Evolutionary conservation across 1,284 basidiomycete genomes (phyloP), one percentile per base, ranked within the genome.

Genomic region (Somion occarium): DNA sequence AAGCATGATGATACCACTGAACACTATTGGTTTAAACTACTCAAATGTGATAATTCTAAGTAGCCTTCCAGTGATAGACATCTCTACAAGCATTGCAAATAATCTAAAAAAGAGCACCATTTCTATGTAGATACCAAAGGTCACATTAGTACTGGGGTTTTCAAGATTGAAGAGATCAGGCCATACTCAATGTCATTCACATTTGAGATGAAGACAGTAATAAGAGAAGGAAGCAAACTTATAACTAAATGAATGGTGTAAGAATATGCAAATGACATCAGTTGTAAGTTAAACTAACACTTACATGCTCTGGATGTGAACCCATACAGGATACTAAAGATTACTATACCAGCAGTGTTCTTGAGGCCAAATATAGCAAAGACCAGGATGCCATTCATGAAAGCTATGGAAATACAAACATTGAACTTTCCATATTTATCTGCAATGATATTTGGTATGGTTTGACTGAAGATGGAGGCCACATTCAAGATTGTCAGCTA

Each of bases 341-440:
- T 46, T 12, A 53, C 43, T 24, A 44, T 45, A 18, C 51, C 49
- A 3, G 45, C 53, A 13, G 39, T 38, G 22, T 38, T 45, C 20
- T 51, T 52, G 19, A 62, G 26, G 19, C 55, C 62, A 23, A 61
- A 52, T 37, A 65, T 34, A n/a, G 49, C 53, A 48, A 64, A 58
- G 20, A 62, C 47, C 3, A 62, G 49, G 12, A 55, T 44, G 12
- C 48, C 52, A 22, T 54, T 53, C 13, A 24, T 37, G 37, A 57
- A 37, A 22, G 48, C 12, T 46, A 47, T 44, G 23, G 44, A 25
- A n/a, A 39, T 38, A 27, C 46, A 27, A n/a, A 39, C 23, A 23
- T 53, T 56, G 22, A 56, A 51, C 7, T 56, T 46, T n/a, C 44
- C 44, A 3, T n/a, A 30, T 18, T 46, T 46, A 9, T 46, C 25